A percentile compares a stretch with the other conserved stretches of the same genome.
These are phyloP conservation scores for Erysiphe pulchra DNA, from an alignment of 2,329 filamentous ascomycete genomes.

Conservation along the genomic window DNA sequence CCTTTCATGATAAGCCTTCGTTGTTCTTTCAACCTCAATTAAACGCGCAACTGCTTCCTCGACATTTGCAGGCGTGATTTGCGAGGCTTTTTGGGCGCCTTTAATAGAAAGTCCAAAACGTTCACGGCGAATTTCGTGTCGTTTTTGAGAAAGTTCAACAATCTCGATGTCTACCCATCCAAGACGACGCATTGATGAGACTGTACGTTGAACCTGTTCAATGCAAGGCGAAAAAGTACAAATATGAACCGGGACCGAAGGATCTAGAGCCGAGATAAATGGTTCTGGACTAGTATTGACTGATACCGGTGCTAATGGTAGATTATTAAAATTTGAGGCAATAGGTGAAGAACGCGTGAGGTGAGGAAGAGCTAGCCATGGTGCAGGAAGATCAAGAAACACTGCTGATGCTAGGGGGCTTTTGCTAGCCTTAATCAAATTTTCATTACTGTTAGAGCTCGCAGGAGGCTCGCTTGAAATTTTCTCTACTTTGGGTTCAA, in stretches of 20 bases:
- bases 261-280: conserved; percentile 40
- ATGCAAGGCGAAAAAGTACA: conserved; percentile 96
- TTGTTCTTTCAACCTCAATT: conserved; percentile 43
- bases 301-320: background rate
- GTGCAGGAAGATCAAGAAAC: conserved; percentile 59
- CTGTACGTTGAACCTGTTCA: conserved; percentile 76
- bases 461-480: background rate
- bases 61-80: conserved; percentile 39
- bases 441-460: background rate
- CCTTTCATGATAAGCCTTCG: conserved; percentile 32
- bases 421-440: background rate
- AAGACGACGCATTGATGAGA: conserved; percentile 50
- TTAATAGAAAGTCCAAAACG: conserved; percentile 39
- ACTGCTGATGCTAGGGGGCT: conserved; percentile 42
- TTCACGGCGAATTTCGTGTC: conserved; percentile 61
- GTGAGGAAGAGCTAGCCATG: conserved; percentile 56
- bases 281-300: conserved; percentile 1
- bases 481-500: background rate
- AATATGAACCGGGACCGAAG: conserved; percentile 45
- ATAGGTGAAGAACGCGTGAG: conserved; percentile 28
- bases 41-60: conserved; percentile 53
- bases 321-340: background rate
- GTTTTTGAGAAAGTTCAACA: conserved; percentile 64
- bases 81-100: conserved; percentile 28
- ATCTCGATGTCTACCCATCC: conserved; percentile 87